Evolutionary conservation across 2,329 filamentous ascomycete species (phyloP), one percentile per base, ranked within the genome.

Genomic region (Pyrenophora tritici-repentis): DNA sequence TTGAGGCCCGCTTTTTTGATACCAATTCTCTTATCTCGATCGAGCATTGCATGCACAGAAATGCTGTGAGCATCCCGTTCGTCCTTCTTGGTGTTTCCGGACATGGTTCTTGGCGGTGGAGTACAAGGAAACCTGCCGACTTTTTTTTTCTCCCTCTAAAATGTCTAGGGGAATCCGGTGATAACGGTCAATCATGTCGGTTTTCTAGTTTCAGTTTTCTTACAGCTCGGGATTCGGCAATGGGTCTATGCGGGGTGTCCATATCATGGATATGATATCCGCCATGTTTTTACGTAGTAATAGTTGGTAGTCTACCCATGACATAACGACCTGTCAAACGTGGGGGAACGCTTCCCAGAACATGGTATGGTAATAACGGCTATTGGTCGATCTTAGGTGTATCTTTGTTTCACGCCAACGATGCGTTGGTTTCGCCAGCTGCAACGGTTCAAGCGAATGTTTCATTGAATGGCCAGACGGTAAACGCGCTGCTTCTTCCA

Each of bases 1-100:
- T 59, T 54, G 56, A 57, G 43, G 38, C 20, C 65, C 56, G 56
- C 6, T 61, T 63, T 63, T 63, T 67, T 69, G 67, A 74, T 75
- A 74, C 71, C 73, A 73, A 61, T 59, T 70, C 65, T 68, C 58
- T 53, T 67, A 55, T 61, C 47, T 61, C 37, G 42, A 56, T 65
- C 42, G 60, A 65, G 62, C 58, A 62, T 65, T 68, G 66, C 62
- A 63, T 66, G 54, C 55, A 56, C 66, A 68, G 50, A 60, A 39
- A 48, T 62, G 46, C 61, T 66, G 62, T 60, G 55, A 56, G 62
- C 60, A 61, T 62, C 61, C 26, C 61, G 59, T 63, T 66, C 53
- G 55, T 67, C 60, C 57, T 58, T 59, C 49, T 61, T 50, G 62
- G 60, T 62, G 53, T 67, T 61, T 47, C 58, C 26, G 61, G 58